Percentiles rank a stretch among this genome's conserved stretches.
These are phyloP conservation scores for Cystobasidium ongulense DNA, from an alignment of 768 basidiomycete species.

Conservation along the genomic window DNA sequence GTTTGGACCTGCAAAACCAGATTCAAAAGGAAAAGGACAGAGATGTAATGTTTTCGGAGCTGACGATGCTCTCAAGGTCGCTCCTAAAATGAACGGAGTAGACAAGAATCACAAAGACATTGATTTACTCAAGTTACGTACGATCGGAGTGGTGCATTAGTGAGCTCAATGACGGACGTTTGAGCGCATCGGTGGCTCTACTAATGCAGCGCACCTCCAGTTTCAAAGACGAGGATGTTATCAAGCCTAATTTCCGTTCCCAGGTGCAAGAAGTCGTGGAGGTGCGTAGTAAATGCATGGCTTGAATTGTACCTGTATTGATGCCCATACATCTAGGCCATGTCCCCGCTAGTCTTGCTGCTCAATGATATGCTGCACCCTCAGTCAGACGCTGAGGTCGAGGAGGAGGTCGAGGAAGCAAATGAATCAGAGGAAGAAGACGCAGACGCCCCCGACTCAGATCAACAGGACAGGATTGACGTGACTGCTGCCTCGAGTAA, in stretches of 20 bases:
- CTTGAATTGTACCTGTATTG: not conserved
- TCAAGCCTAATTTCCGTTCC: constrained; percentile 59
- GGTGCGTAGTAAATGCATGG: constrained; percentile 42
- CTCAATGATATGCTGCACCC: constrained; percentile 29
- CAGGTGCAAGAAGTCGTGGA: constrained; percentile 53
- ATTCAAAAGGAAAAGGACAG: constrained; percentile 50
- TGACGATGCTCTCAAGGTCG: constrained; percentile 80
- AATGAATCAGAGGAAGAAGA: constrained; percentile 12
- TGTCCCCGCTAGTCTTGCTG: constrained; percentile 25
- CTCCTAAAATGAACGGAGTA: constrained; percentile 68
- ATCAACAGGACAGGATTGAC: constrained; percentile 1
- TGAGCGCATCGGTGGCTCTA: not conserved
- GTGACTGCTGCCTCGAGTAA: constrained; percentile 21
- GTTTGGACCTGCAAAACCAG: constrained; percentile 52
- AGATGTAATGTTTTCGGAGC: constrained; percentile 72
- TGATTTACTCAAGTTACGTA: constrained; percentile 76
- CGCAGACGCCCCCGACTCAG: not conserved
- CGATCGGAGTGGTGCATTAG: constrained; percentile 62
- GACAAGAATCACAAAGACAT: constrained; percentile 86
- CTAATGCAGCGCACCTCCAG: constrained; percentile 45
- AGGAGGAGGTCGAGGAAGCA: not conserved
- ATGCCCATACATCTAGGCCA: not conserved
- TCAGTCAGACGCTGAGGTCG: constrained; percentile 1
- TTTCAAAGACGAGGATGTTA: constrained; percentile 67
- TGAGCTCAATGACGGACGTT: constrained; percentile 44